Evolutionary conservation across 495 filamentous ascomycete species (phyloP).

Genomic region (Friedmanniomyces simplex): DNA sequence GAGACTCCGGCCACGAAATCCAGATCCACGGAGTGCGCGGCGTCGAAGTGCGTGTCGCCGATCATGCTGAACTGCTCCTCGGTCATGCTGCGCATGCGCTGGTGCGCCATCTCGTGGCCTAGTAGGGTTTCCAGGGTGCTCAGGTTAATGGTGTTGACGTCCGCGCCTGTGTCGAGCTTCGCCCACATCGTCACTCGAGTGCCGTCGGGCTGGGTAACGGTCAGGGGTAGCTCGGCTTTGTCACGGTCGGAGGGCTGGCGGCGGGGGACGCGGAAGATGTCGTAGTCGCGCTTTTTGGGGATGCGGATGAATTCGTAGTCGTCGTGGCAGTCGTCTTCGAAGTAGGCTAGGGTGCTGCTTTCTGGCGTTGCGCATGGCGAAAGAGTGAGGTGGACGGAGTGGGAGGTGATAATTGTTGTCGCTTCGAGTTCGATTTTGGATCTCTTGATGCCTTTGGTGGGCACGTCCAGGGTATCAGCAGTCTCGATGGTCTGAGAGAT

Average conservation of each 20-base stretch:
- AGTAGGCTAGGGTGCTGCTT: background rate
- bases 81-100: background rate
- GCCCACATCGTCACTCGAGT: slow-evolving; percentile 2
- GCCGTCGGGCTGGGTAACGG: background rate
- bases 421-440: background rate
- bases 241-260: background rate
- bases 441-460: background rate
- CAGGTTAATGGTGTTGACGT: slow-evolving; percentile 1
- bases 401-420: background rate
- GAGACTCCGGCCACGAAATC: background rate
- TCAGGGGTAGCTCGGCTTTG: background rate
- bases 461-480: background rate
- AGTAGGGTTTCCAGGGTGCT: background rate
- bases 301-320: background rate
- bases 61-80: background rate
- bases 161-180: slow-evolving; percentile 7
- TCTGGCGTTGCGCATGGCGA: background rate
- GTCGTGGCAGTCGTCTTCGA: background rate
- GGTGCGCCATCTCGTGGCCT: background rate
- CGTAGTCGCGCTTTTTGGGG: slow-evolving; percentile 3
- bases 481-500: background rate
- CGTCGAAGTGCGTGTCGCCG: background rate
- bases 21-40: background rate
- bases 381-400: background rate
- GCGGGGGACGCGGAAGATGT: background rate